phyloP scores from a whole-genome alignment of 768 basidiomycete genomes.

The Lepiota subincarnata region DNA sequence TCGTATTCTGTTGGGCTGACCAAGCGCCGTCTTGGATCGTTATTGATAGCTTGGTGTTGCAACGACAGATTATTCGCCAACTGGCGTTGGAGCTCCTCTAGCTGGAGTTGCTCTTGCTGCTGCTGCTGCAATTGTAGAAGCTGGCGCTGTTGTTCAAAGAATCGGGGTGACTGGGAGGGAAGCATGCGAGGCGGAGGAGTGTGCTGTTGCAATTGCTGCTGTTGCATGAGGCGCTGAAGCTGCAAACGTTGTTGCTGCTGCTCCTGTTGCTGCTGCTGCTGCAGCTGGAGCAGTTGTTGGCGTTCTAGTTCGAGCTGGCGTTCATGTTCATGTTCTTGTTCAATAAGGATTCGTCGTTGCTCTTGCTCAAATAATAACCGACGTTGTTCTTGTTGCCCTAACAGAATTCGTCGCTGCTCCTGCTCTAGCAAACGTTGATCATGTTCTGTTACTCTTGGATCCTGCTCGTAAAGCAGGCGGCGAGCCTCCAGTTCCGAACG shows the following conservation, averaged over 20 bases:
- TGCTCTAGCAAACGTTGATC: slow-evolving; percentile 9
- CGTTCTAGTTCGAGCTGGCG: slow-evolving; percentile 17
- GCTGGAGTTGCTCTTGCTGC: slow-evolving; percentile 28
- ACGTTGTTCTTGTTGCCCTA: background rate
- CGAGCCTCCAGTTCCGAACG: slow-evolving; percentile 2
- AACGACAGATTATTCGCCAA: slow-evolving; percentile 13
- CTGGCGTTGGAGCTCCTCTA: slow-evolving; percentile 14
- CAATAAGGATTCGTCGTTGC: background rate
- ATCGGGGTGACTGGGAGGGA: slow-evolving; percentile 75
- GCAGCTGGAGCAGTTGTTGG: slow-evolving; percentile 24
- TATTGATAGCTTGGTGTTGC: slow-evolving; percentile 55
- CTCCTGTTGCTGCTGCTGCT: slow-evolving; percentile 42
- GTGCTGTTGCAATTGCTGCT: slow-evolving; percentile 42
- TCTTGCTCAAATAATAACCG: background rate
- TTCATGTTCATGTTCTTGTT: slow-evolving; percentile 18
- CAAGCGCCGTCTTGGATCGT: slow-evolving; percentile 64
- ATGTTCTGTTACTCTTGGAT: slow-evolving; percentile 4
- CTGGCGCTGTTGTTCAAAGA: slow-evolving; percentile 73
- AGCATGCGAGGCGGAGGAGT: slow-evolving; percentile 75
- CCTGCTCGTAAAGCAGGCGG: slow-evolving; percentile 6
- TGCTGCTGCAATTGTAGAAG: slow-evolving; percentile 65
- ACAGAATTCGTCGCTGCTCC: slow-evolving; percentile 13
- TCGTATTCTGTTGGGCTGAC: slow-evolving; percentile 42
- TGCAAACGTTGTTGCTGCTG: slow-evolving; percentile 41
- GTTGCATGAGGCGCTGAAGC: slow-evolving; percentile 50